These are phyloP conservation scores for Eimeria sp. DNA, from an alignment of 169 alveolate species.

Conservation along the genomic window DNA sequence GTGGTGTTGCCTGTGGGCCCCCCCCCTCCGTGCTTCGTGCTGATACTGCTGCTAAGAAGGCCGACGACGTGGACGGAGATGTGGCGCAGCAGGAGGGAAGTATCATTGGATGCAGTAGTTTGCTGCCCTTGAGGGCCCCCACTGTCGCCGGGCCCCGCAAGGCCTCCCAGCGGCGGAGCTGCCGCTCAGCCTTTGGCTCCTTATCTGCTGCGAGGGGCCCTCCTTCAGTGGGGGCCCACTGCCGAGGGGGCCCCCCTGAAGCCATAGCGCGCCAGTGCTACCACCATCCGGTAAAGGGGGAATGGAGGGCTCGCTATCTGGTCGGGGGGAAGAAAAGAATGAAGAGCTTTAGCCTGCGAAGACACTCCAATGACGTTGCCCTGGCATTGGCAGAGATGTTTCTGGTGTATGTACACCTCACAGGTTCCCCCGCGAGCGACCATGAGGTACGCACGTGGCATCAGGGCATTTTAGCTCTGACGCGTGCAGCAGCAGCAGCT, in stretches of 20 bases:
- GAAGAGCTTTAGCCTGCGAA: slow-evolving; percentile 10
- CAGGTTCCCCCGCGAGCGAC: slow-evolving; percentile 3
- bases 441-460: slow-evolving; percentile 51
- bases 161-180: too few relatives aligned
- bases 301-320: slow-evolving; percentile 72
- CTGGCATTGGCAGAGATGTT: slow-evolving; percentile 71
- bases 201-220: background rate
- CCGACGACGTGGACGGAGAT: too few relatives aligned
- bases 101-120: too few relatives aligned
- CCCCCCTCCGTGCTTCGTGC: too few relatives aligned
- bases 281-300: slow-evolving; percentile 42
- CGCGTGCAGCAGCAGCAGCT: background rate
- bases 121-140: too few relatives aligned
- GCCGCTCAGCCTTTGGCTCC: too few relatives aligned
- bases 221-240: background rate
- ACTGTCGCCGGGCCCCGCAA: too few relatives aligned
- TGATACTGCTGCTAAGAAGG: too few relatives aligned
- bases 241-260: background rate
- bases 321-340: slow-evolving; percentile 39
- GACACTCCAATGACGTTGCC: slow-evolving; percentile 38
- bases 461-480: background rate
- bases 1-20: too few relatives aligned
- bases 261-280: slow-evolving; percentile 57
- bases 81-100: too few relatives aligned
- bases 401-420: background rate